phyloP scores from a whole-genome alignment of 2,329 filamentous ascomycete species.

The Ceratocystis colombiana region DNA sequence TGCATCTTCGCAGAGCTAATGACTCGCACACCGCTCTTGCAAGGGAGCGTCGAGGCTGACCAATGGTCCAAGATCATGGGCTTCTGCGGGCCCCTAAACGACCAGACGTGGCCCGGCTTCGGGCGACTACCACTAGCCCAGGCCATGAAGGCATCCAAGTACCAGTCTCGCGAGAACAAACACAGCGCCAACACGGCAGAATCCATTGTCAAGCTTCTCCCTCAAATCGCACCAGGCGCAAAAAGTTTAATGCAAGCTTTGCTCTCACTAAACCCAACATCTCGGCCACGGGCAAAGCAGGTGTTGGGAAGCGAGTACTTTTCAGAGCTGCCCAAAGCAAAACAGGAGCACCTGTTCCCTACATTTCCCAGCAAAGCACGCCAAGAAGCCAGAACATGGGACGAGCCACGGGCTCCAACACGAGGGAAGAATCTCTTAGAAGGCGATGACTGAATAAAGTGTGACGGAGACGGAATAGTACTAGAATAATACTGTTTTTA shows the following conservation, averaged over 20 bases:
- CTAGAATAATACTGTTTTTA: background rate
- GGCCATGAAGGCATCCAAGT: conserved; percentile 57
- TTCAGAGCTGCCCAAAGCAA: conserved; percentile 76
- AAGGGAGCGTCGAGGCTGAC: conserved; percentile 86
- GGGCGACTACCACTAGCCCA: conserved; percentile 78
- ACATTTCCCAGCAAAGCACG: conserved; percentile 94
- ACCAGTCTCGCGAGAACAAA: conserved; percentile 30
- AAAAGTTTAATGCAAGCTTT: conserved; percentile 57
- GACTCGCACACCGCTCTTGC: conserved; percentile 69
- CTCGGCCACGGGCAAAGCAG: conserved; percentile 59
- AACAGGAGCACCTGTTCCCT: conserved; percentile 85
- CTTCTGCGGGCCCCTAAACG: conserved; percentile 75
- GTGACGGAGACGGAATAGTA: background rate
- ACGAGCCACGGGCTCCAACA: conserved; percentile 68
- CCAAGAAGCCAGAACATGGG: conserved; percentile 64
- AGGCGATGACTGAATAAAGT: background rate
- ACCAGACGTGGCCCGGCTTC: conserved; percentile 77
- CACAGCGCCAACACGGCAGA: conserved; percentile 33
- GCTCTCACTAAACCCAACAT: conserved; percentile 62
- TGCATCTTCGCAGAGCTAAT: conserved; percentile 93
- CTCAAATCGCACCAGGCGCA: conserved; percentile 67
- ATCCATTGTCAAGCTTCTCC: conserved; percentile 66
- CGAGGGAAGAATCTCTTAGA: conserved; percentile 47
- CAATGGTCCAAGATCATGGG: conserved; percentile 80
- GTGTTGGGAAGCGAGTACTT: conserved; percentile 80